Base-by-base conservation (phyloP, 140 eudicot species). In the Ambrosia hybrid region DNA sequence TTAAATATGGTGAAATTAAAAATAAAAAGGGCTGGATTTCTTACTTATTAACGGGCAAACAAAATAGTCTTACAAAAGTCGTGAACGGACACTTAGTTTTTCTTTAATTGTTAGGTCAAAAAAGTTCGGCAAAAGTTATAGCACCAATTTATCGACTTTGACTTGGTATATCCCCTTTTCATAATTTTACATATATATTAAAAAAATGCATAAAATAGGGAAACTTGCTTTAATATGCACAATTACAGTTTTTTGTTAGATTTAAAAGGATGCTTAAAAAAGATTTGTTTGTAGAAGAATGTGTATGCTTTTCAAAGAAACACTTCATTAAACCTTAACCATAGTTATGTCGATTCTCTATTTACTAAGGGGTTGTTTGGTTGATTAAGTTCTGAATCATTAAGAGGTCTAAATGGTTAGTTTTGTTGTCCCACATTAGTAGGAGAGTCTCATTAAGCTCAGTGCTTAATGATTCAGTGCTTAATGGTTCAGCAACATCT, bases 131-230 rank as follows among this genome's bases (percentile, higher is more conserved):
- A 52, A 52, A 52, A 52, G 58, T 52, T n/a, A n/a, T 52, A 52
- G 58, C 58, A 56, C 11, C 33, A 56, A 7, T 3, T 15, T 56
- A 56, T 56, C 61, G 61, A 56, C 61, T 56, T 56, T 56, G 58
- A 53, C 58, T n/a, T 53, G 17, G 7, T 13, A 53, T 53, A 14
- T 53, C 14, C 17, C 26, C 5, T 53, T 5, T 53, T 41, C 46
- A 3, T 41, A 41, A 46, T 8, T 46, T 46, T 8, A 46, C 9
- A 15, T 2, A 7, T 16, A 6, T 56, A 15, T 56, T 4, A 56
- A 56, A 56, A 6, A 56, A 4, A 16, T 17, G 61, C 7, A 56
- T 3, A 56, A 56, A 15, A 2, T 8, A 56, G 5, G 13, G 7
- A 56, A 56, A 16, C 11, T 56, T 56, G 36, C 5, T 6, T 1